These are phyloP conservation scores for Hemileccinum rubropunctum DNA, from an alignment of 768 basidiomycete species.

Conservation along the genomic window DNA sequence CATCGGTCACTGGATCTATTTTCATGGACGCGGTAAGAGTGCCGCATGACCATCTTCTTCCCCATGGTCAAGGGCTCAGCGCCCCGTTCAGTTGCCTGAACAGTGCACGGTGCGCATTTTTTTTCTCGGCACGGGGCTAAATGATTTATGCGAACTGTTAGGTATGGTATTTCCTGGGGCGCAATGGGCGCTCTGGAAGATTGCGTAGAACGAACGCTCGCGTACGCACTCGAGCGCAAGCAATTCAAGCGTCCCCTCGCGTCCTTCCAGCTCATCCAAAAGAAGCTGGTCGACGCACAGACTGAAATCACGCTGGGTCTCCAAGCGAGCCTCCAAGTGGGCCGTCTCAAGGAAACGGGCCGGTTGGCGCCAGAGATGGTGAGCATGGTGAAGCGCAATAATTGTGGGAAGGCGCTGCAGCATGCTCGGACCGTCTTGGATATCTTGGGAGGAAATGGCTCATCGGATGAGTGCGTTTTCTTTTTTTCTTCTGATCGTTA, in stretches of 20 bases:
- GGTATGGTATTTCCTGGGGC: constrained; percentile 91
- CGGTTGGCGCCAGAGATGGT: constrained; percentile 86
- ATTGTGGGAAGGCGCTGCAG: constrained; percentile 88
- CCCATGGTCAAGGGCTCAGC: constrained; percentile 71
- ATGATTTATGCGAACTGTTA: constrained; percentile 18
- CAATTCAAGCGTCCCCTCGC: constrained; percentile 91
- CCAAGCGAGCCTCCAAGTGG: constrained; percentile 73
- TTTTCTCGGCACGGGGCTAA: neutral
- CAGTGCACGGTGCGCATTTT: constrained; percentile 58
- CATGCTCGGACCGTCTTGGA: constrained; percentile 82
- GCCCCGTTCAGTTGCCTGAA: constrained; percentile 93
- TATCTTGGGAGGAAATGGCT: constrained; percentile 92
- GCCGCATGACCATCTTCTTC: constrained; percentile 70
- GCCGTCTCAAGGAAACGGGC: constrained; percentile 81
- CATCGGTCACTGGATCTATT: constrained; percentile 79
- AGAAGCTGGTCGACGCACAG: constrained; percentile 94
- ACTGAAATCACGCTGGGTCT: constrained; percentile 81
- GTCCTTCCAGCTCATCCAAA: constrained; percentile 96
- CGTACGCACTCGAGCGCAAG: constrained; percentile 84
- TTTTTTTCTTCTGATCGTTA: neutral
- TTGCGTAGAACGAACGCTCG: constrained; percentile 71
- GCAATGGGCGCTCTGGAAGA: constrained; percentile 96
- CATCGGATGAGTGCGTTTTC: constrained; percentile 72
- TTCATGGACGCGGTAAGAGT: constrained; percentile 91
- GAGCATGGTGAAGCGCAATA: constrained; percentile 92